Percentiles rank a stretch among this genome's conserved stretches.
Conservation (phyloP, 805 yeast genomes). For the Sungouiozyma intestinalis region DNA sequence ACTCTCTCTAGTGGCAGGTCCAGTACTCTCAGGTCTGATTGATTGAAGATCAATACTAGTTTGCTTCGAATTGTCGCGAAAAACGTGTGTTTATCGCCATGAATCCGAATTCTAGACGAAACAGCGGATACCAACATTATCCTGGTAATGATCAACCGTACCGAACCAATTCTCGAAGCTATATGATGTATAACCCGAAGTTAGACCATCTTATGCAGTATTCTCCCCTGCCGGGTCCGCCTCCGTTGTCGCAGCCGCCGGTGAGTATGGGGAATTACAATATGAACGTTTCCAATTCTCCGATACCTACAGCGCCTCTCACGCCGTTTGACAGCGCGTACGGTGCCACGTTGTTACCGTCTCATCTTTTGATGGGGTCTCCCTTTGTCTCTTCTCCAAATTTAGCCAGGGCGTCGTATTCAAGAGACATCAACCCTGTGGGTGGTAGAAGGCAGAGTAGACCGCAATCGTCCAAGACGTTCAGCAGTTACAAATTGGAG, state of each 20-base stretch:
- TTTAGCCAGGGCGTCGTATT: conserved; percentile 1
- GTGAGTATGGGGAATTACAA: background rate
- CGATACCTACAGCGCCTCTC: conserved; percentile 28
- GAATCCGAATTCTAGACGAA: conserved; percentile 5
- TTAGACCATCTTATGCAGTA: background rate
- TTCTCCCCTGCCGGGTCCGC: conserved; percentile 2
- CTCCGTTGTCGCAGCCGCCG: background rate
- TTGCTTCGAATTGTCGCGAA: background rate
- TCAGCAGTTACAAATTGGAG: background rate
- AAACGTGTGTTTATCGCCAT: background rate
- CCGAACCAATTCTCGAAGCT: background rate
- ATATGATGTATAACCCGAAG: conserved; percentile 1
- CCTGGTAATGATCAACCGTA: background rate
- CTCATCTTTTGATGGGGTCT: conserved; percentile 49
- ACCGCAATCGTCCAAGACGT: background rate
- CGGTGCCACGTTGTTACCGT: conserved; percentile 52
- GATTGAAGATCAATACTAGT: no score
- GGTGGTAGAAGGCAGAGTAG: background rate
- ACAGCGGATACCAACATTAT: conserved; percentile 1
- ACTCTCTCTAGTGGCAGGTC: no score
- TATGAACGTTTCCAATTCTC: conserved; percentile 11
- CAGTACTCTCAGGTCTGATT: no score
- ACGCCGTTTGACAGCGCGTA: conserved; percentile 53
- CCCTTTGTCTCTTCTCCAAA: conserved; percentile 42
- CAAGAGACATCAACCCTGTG: background rate